Evolutionary conservation across 2,329 filamentous ascomycete species (phyloP), one percentile per base, ranked within the genome.

Genomic region (Nectriaceae sp.): DNA sequence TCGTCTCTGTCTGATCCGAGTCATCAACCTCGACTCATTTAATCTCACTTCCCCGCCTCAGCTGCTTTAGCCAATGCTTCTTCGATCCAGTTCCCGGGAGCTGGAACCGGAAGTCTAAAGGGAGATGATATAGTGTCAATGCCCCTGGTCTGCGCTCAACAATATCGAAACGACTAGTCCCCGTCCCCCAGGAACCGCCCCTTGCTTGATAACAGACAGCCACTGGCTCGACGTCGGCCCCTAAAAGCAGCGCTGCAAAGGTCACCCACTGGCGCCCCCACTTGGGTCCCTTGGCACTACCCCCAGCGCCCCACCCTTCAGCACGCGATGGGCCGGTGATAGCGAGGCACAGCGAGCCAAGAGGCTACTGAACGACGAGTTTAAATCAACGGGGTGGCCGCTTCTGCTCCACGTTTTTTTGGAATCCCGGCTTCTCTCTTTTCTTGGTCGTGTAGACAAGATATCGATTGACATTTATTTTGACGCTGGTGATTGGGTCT

Each of bases 201-300:
- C n/a, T n/a, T n/a, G n/a, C n/a, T n/a, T n/a, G n/a, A n/a, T n/a
- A n/a, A n/a, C n/a, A n/a, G n/a, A n/a, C n/a, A n/a, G n/a, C n/a
- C n/a, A n/a, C n/a, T n/a, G n/a, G n/a, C n/a, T 55, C 55, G 53
- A 43, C 33, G 35, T 46, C 35, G 42, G 44, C 55, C 49, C 55
- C 50, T 57, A 56, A 54, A 58, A 56, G 47, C 47, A 56, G 44
- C 55, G 35, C 42, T 45, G 45, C 26, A 20, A 20, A 55, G 49
- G 47, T 40, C 50, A 46, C 50, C 54, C 54, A 46, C 49, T 46
- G 19, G 31, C 31, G 39, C 56, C 53, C n/a, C 59, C 57, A 54
- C 52, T 59, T 52, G 38, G 50, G 24, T 29, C 40, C 42, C 55
- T 62, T 61, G 53, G 59, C 56, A 49, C 46, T 33, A 47, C 46